Base-by-base conservation (phyloP, 1,284 basidiomycete genomes). In the Rugosomyces carneus region DNA sequence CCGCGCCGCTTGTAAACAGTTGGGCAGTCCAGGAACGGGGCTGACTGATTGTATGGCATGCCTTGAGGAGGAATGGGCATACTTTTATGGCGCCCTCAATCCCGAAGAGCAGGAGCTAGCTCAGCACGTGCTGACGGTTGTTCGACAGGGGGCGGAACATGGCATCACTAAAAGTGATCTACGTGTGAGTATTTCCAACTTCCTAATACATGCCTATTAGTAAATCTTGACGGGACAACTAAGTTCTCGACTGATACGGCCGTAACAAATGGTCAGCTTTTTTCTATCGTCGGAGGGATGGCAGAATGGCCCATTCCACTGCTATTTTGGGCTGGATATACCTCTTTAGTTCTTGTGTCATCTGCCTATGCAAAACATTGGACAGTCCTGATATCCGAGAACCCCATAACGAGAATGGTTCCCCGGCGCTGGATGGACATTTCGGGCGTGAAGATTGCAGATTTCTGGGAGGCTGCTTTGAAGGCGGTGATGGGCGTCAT, bases 371-470 rank as follows among this genome's bases (percentile, higher is more conserved):
- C 80, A 52, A 57, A 60, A 21, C 51, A 67, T 11, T 91, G 87
- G 88, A 73, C 78, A 0, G 75, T 86, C 23, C 58, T 65, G 5
- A 63, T 80, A n/a, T 74, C 70, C 2, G 64, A 72, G 37, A 63
- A 63, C 18, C 73, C 74, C 0, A 47, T 69, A 31, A 66, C 58
- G 29, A 66, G 74, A 50, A 53, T 79, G 7, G 71, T 79, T 47
- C 88, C 89, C 24, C 72, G 88, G 37, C 75, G 85, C 19, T 93
- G 90, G 90, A 61, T 86, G 34, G 83, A 89, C 60, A 76, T 90
- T 42, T 69, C 68, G 39, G 90, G 90, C 1, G 57, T 61, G 13
- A 74, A 72, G 54, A 67, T 89, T 29, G 59, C 65, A 6, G 76
- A 78, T 41, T 72, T 80, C 31, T 93, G 88, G 88, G 72, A 79